Conservation (phyloP, 2,329 filamentous ascomycete genomes). For the Pseudohalonectria lignicola region DNA sequence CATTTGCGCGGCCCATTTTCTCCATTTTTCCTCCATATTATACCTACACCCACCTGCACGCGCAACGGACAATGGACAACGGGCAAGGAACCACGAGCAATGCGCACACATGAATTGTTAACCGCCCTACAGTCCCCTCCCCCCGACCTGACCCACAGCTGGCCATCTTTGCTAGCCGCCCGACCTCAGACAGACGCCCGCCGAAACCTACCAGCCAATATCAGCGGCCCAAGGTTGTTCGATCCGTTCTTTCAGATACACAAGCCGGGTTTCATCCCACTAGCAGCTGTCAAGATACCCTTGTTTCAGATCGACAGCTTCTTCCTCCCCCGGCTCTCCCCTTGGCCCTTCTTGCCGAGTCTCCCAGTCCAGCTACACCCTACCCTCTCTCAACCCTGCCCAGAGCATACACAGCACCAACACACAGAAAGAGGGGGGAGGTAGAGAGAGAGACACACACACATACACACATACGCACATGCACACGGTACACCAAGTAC, state of each 20-base stretch:
- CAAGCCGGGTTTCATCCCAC: conserved; percentile 38
- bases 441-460: too few species aligned
- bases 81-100: too few species aligned
- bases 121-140: conserved; percentile 2
- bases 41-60: too few species aligned
- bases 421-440: too few species aligned
- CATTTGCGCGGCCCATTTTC: too few species aligned
- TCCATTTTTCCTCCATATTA: too few species aligned
- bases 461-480: too few species aligned
- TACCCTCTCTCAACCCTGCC: too few species aligned
- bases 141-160: conserved; percentile 6
- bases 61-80: too few species aligned
- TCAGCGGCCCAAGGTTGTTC: conserved; percentile 27
- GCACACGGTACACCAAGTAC: too few species aligned
- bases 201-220: conserved; percentile 36
- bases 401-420: too few species aligned
- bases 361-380: background rate
- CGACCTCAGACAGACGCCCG: conserved; percentile 36
- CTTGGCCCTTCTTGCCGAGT: conserved; percentile 7
- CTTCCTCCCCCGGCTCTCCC: conserved; percentile 12
- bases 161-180: conserved; percentile 30
- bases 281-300: conserved; percentile 18
- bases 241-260: conserved; percentile 37
- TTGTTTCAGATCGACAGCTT: conserved; percentile 20
- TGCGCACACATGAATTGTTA: too few species aligned